phyloP scores from a whole-genome alignment of 768 basidiomycete species.

The Stropharia rugosoannulata region DNA sequence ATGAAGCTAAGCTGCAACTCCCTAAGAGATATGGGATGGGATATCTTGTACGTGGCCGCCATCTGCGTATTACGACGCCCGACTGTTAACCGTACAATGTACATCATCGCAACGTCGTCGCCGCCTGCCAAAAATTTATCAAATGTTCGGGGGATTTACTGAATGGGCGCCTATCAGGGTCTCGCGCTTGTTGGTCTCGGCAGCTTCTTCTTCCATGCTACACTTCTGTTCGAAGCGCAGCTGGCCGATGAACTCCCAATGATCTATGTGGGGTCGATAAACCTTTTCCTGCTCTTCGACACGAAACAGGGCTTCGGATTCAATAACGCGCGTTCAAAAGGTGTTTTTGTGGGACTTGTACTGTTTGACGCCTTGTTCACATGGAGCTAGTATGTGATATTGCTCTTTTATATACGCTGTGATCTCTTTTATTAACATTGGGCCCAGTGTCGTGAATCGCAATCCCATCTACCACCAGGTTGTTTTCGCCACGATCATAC shows the following conservation, averaged over 20 bases:
- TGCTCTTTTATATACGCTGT: neutral
- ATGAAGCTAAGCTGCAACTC: conserved; percentile 29
- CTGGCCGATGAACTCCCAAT: conserved; percentile 83
- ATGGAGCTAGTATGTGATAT: conserved; percentile 66
- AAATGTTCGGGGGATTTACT: neutral
- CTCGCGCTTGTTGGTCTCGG: conserved; percentile 75
- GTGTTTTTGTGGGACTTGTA: conserved; percentile 33
- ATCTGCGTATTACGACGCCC: neutral
- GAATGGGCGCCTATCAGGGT: conserved; percentile 38
- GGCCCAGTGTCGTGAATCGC: conserved; percentile 55
- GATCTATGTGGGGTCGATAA: conserved; percentile 69
- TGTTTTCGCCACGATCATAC: conserved; percentile 62
- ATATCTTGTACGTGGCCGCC: conserved; percentile 32
- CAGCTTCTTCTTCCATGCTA: conserved; percentile 79
- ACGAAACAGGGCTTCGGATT: conserved; percentile 48
- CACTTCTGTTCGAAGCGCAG: conserved; percentile 72
- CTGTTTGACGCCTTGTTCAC: conserved; percentile 64
- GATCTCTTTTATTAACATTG: too few species aligned
- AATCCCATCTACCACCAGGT: conserved; percentile 82
- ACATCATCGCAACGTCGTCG: too few species aligned
- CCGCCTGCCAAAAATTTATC: neutral
- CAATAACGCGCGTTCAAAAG: conserved; percentile 28
- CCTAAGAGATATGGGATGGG: conserved; percentile 43
- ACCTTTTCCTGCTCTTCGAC: conserved; percentile 62
- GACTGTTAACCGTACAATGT: too few species aligned